A percentile compares a stretch with the other conserved stretches of the same genome.
Conservation (phyloP, 2,329 filamentous ascomycete genomes). For the Ascocoryne sarcoides region DNA sequence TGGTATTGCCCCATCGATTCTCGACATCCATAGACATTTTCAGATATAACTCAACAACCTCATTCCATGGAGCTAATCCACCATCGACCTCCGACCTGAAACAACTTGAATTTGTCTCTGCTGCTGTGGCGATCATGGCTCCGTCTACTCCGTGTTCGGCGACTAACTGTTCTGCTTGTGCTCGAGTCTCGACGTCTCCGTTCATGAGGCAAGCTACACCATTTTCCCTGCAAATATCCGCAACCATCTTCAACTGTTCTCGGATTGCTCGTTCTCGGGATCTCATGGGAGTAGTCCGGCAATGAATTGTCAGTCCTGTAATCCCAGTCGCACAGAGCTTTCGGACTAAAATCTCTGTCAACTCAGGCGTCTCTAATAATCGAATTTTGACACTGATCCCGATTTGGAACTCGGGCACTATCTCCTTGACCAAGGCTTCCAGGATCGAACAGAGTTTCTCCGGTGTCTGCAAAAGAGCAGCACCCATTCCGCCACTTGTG, state of each 20-base stretch:
- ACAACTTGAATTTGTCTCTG: conserved; percentile 83
- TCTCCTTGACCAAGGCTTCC: conserved; percentile 68
- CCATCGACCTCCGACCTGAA: conserved; percentile 65
- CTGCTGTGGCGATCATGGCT: conserved; percentile 92
- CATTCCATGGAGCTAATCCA: conserved; percentile 63
- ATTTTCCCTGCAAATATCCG: conserved; percentile 66
- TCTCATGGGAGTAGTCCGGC: conserved; percentile 91
- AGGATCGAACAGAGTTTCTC: conserved; percentile 79
- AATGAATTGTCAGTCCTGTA: conserved; percentile 86
- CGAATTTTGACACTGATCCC: conserved; percentile 97
- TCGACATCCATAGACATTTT: conserved; percentile 64
- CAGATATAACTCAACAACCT: conserved; percentile 71
- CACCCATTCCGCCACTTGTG: conserved; percentile 90
- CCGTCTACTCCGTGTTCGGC: conserved; percentile 79
- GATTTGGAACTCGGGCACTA: conserved; percentile 71
- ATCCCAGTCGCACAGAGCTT: conserved; percentile 81
- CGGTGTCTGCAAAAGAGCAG: conserved; percentile 76
- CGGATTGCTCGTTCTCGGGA: conserved; percentile 82
- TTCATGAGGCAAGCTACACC: conserved; percentile 95
- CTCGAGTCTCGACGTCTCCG: conserved; percentile 73
- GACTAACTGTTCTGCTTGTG: conserved; percentile 63
- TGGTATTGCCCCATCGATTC: conserved; percentile 88
- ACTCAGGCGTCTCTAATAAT: conserved; percentile 65
- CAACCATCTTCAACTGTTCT: conserved; percentile 77
- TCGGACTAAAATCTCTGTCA: conserved; percentile 70